Percentiles rank a stretch among this genome's conserved stretches.
phyloP scores from a whole-genome alignment of 1,284 basidiomycete genomes.

The Ganoderma sinense region DNA sequence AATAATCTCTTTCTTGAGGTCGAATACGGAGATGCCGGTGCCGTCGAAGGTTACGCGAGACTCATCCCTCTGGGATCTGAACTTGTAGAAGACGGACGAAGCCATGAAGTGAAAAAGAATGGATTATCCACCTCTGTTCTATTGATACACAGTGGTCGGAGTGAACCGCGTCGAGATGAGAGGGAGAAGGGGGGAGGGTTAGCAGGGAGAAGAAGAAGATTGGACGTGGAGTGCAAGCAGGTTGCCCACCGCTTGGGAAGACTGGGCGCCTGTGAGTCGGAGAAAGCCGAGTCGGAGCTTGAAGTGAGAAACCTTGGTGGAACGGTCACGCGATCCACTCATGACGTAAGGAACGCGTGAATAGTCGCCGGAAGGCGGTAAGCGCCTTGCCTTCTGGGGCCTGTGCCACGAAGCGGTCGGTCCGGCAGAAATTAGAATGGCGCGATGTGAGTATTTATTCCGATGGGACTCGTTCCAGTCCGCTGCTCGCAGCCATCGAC shows the following conservation, averaged over 20 bases:
- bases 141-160: slow-evolving; percentile 21
- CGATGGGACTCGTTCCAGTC: background rate
- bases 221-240: background rate
- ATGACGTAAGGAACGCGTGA: slow-evolving; percentile 1
- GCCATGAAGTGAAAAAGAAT: slow-evolving; percentile 62
- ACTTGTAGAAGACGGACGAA: slow-evolving; percentile 98
- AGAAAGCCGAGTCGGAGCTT: background rate
- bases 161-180: background rate
- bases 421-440: slow-evolving; percentile 2
- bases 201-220: background rate
- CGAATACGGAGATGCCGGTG: slow-evolving; percentile 98
- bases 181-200: background rate
- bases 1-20: slow-evolving; percentile 98
- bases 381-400: too few species aligned
- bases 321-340: background rate
- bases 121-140: slow-evolving; percentile 33
- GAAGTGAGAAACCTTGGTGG: background rate
- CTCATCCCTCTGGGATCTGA: slow-evolving; percentile 95
- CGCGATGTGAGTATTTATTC: slow-evolving; percentile 19
- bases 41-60: slow-evolving; percentile 97
- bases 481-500: slow-evolving; percentile 1
- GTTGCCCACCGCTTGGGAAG: background rate
- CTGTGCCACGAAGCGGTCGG: background rate
- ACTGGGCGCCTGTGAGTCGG: background rate
- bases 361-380: background rate